Percentiles rank a stretch among this genome's conserved stretches.
Conservation (phyloP, 352 stramenopile genomes). For the Albugo candida region DNA sequence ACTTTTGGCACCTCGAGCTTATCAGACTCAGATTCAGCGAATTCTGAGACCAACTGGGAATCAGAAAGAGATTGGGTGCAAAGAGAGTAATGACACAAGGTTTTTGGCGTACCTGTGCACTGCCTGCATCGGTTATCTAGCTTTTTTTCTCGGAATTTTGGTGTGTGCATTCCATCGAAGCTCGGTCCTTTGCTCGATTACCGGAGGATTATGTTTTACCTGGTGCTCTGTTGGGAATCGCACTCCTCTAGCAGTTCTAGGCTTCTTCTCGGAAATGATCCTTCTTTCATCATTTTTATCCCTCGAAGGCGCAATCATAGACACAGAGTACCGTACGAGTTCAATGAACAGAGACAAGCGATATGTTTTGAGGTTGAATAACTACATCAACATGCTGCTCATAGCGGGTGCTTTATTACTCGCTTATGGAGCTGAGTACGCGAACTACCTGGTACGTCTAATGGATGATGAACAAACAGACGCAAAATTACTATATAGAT, state of each 20-base stretch:
- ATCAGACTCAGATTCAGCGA: constrained; percentile 4
- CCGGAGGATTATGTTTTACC: no score
- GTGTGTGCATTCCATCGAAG: constrained; percentile 10
- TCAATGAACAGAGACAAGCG: constrained; percentile 19
- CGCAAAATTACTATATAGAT: constrained; percentile 11
- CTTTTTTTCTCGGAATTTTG: constrained; percentile 12
- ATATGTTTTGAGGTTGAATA: constrained; percentile 56
- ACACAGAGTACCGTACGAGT: no score
- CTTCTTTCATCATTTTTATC: constrained; percentile 60
- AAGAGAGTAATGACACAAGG: constrained; percentile 14
- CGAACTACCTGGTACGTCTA: constrained; percentile 24
- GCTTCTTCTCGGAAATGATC: constrained; percentile 54
- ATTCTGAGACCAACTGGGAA: constrained; percentile 9
- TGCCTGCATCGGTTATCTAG: no score
- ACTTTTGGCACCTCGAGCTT: no score
- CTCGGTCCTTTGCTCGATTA: no score
- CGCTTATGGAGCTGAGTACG: constrained; percentile 17
- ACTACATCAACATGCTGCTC: constrained; percentile 75
- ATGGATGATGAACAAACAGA: constrained; percentile 9
- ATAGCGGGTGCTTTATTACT: constrained; percentile 44
- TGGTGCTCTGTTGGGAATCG: constrained; percentile 5
- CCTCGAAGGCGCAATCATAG: constrained; percentile 4
- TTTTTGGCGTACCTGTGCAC: no score
- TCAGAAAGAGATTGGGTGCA: neutral
- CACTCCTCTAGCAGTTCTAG: constrained; percentile 29